A percentile compares a stretch with the other conserved stretches of the same genome.
These are phyloP conservation scores for Rhizophagus sp. DNA, from an alignment of 192 early-diverging fungal genomes.

Conservation along the genomic window DNA sequence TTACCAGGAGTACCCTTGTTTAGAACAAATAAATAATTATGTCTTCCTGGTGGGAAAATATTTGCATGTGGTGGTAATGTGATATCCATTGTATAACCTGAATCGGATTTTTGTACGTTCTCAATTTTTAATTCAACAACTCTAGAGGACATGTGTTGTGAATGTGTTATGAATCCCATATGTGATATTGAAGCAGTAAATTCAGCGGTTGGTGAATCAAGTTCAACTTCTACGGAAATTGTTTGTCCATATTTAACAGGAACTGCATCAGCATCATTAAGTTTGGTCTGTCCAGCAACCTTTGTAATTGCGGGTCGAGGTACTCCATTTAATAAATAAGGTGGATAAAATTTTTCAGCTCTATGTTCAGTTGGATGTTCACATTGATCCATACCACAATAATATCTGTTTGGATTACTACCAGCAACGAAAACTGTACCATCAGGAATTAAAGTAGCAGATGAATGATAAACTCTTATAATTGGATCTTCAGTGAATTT, in stretches of 20 bases:
- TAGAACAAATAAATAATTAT: slow-evolving; percentile 49
- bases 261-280: slow-evolving; percentile 22
- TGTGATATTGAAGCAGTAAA: slow-evolving; percentile 44
- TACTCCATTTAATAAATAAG: not conserved
- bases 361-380: slow-evolving; percentile 50
- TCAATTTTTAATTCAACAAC: slow-evolving; percentile 35
- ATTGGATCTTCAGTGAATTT: slow-evolving; percentile 35
- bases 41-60: slow-evolving; percentile 57
- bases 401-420: slow-evolving; percentile 41
- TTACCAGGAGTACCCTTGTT: slow-evolving; percentile 48
- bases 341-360: not conserved
- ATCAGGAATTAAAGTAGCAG: slow-evolving; percentile 47
- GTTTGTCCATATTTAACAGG: slow-evolving; percentile 30
- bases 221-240: slow-evolving; percentile 27
- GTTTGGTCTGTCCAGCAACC: not conserved
- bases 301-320: not conserved
- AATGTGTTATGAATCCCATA: slow-evolving; percentile 56
- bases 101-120: slow-evolving; percentile 4
- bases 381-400: not conserved
- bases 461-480: slow-evolving; percentile 63
- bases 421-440: slow-evolving; percentile 46
- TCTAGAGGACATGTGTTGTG: slow-evolving; percentile 53
- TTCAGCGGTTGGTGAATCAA: slow-evolving; percentile 24
- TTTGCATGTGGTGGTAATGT: slow-evolving; percentile 49
- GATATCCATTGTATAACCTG: slow-evolving; percentile 36